phyloP scores from a whole-genome alignment of 2,329 filamentous ascomycete genomes.

The Diaporthe citriasiana region DNA sequence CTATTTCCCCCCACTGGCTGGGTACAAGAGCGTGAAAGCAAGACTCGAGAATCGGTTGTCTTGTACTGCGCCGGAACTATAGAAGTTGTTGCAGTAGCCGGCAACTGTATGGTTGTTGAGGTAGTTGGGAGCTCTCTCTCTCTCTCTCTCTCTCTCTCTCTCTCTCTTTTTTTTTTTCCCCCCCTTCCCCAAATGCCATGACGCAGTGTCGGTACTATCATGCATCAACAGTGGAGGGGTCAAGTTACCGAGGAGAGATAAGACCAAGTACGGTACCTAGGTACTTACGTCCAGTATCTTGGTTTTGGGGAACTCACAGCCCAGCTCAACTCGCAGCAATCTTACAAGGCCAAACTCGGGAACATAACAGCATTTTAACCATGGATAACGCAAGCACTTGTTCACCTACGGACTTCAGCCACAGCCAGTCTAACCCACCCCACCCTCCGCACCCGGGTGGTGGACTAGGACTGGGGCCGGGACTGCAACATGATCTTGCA shows the following conservation, averaged over 20 bases:
- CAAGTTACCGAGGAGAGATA: neutral
- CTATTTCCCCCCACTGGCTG: neutral
- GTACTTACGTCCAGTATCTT: neutral
- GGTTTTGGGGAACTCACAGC: neutral
- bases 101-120: neutral
- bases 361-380: slow-evolving; percentile 1
- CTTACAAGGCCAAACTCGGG: neutral
- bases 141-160: no score
- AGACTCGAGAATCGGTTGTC: neutral
- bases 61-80: neutral
- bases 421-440: neutral
- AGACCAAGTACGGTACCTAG: neutral
- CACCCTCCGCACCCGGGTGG: no score
- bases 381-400: neutral
- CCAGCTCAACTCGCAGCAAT: neutral
- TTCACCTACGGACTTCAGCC: neutral
- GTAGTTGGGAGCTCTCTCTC: neutral
- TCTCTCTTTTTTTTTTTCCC: neutral
- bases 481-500: neutral
- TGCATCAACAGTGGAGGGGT: neutral
- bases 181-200: neutral
- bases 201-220: slow-evolving; percentile 1
- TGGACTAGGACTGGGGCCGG: neutral
- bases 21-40: neutral
- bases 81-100: neutral